Base-by-base conservation (phyloP, 768 basidiomycete species). In the Boletus subparvulus region DNA sequence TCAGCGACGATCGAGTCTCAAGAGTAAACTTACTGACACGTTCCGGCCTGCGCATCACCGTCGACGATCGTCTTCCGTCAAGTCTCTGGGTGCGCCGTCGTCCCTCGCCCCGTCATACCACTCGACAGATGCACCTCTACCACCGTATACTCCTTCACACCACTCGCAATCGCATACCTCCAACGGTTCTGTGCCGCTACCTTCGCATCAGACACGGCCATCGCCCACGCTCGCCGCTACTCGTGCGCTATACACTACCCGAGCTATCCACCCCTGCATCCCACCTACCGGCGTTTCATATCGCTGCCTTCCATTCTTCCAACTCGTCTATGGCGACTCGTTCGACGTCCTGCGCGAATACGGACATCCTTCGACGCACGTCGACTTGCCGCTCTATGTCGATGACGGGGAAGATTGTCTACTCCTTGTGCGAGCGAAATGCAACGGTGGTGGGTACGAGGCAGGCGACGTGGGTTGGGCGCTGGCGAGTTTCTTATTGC, bases 391-490 rank as follows among this genome's bases (percentile, higher is more conserved):
- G 3, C 66, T 93, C 54, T 85, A 86, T 62, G 87, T 92, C 48
- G 90, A 92, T 61, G 90, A 90, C 60, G 79, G 79, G 12, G 82
- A 82, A 43, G 91, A 92, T 62, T 92, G 90, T 72, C 73, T 93
- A 59, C 72, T 93, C 51, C 78, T 92, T 26, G 89, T 86, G 59
- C 75, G 89, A 42, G 82, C 87, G 68, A 56, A 46, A 12, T 43
- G 52, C 37, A 69, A 66, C 33, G 62, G 66, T 6, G 47, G 60
- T 49, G 66, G 58, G 61, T 60, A 62, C 39, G 64, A 69, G 4
- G 45, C 59, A 5, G 80, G 82, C 12, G 76, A 79, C 11, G 78
- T 92, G 17, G 90, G 90, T 0, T 92, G 91, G 91, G 86, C 86
- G 4, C 69, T 93, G 59, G 90, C 90, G 36, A 92, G 90, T 68